Evolutionary conservation across 2,329 filamentous ascomycete genomes (phyloP), one percentile per base, ranked within the genome.

Genomic region (Basipetospora chlamydospora): DNA sequence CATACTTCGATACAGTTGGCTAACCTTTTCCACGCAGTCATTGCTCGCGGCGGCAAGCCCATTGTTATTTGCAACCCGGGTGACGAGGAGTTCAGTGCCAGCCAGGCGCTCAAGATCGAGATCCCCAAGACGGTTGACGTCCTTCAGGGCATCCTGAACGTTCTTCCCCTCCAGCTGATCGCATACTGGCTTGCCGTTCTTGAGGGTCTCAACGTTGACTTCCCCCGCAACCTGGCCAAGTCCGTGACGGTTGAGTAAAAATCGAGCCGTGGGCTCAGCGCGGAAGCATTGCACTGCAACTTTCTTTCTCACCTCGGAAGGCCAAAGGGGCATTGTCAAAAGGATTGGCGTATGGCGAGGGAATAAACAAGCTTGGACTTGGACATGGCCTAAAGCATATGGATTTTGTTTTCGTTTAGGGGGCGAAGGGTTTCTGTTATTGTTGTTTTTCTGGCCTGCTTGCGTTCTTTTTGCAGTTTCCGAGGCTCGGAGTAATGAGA

Each of bases 101-200:
- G 79, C 46, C 80, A 88, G 64, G 90, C 87, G 28, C 84, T 94
- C 68, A 93, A 88, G 71, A 96, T 98, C 48, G 87, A 95, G 69
- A 84, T 98, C 41, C 90, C 90, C 48, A 80, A 82, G 70, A 96
- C 88, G 6, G 86, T 95, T 42, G 90, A 98, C 56, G 82, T 80
- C 51, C 74, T 98, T 40, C 90, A 98, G 68, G 90, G 90, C 59
- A 79, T 98, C 49, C 74, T 98, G 55, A 98, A 98, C 62, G 90
- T 98, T 53, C 84, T 98, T 48, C 90, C 90, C 36, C 73, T 98
- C 52, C 90, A 98, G 69, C 72, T 98, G 50, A 95, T 98, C 66
- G 84, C 90, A 41, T 98, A 98, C 73, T 96, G 90, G 88, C 77
- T 98, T 46, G 90, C 90, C 38, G 88, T 98, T 51, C 80, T 81